Evolutionary conservation across 305 asterid species (phyloP).

Genomic region (Rubia tinctorum): DNA sequence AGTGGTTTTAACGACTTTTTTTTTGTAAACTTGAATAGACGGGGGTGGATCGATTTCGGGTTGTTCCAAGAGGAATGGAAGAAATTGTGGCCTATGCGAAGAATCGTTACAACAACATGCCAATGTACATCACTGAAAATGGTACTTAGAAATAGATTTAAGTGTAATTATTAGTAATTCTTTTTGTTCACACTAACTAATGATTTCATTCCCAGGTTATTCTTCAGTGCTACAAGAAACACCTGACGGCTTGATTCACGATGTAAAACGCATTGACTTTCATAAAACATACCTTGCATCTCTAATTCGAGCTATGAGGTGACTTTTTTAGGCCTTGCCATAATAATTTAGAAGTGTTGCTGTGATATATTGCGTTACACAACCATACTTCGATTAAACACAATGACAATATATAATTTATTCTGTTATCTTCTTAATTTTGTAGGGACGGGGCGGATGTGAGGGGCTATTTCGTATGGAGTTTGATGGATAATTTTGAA

Average conservation of each 20-base stretch:
- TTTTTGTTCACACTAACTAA: background rate
- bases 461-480: slow-evolving; percentile 39
- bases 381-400: no score
- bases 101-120: slow-evolving; percentile 69
- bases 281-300: slow-evolving; percentile 57
- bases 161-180: background rate
- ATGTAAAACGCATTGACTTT: slow-evolving; percentile 50
- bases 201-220: slow-evolving; percentile 40
- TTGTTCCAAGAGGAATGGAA: slow-evolving; percentile 77
- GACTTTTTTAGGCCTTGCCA: no score
- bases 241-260: slow-evolving; percentile 34
- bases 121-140: slow-evolving; percentile 71
- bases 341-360: no score
- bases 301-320: slow-evolving; percentile 73
- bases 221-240: slow-evolving; percentile 29
- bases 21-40: slow-evolving; percentile 40
- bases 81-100: slow-evolving; percentile 46
- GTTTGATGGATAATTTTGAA: slow-evolving; percentile 33
- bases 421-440: background rate
- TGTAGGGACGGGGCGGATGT: slow-evolving; percentile 37
- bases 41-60: slow-evolving; percentile 43
- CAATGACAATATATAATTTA: background rate
- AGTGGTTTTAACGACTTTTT: background rate
- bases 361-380: no score
- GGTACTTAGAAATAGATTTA: slow-evolving; percentile 32